phyloP scores from a whole-genome alignment of 306 rosid genomes.

The Ammopiptanthus mongolicus region DNA sequence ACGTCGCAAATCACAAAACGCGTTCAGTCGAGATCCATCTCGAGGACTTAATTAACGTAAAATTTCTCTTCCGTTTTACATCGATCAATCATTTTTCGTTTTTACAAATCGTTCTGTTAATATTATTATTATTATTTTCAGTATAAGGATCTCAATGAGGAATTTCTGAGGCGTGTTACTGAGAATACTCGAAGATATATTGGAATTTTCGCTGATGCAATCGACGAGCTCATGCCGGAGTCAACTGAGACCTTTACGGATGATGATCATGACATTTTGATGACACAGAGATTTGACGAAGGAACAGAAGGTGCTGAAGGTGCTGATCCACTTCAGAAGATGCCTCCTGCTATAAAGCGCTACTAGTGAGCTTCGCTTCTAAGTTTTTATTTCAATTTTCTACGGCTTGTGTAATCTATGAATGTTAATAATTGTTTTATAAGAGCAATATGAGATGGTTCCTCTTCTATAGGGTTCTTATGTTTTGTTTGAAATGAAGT shows the following conservation, averaged over 20 bases:
- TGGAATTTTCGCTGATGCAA: conserved; percentile 72
- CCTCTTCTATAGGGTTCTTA: neutral
- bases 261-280: conserved; percentile 92
- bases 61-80: neutral
- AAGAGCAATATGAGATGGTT: neutral
- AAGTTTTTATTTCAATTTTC: neutral
- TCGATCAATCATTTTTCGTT: neutral
- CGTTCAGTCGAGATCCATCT: conserved; percentile 76
- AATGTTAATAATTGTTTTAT: neutral
- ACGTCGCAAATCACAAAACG: conserved; percentile 78
- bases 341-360: conserved; percentile 95
- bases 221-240: conserved; percentile 84
- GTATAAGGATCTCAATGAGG: conserved; percentile 84
- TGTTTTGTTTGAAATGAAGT: neutral
- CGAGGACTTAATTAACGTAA: conserved; percentile 68
- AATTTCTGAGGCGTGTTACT: conserved; percentile 72
- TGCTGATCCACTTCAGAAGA: conserved; percentile 78
- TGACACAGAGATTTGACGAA: conserved; percentile 94
- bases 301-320: conserved; percentile 66
- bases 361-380: conserved; percentile 55
- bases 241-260: conserved; percentile 78
- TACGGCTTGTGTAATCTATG: neutral
- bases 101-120: too few species aligned
- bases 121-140: neutral
- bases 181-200: conserved; percentile 81